Evolutionary conservation across 176 grass and related monocot species (phyloP), one percentile per base, ranked within the genome.

Genomic region (Oryza meyeriana): DNA sequence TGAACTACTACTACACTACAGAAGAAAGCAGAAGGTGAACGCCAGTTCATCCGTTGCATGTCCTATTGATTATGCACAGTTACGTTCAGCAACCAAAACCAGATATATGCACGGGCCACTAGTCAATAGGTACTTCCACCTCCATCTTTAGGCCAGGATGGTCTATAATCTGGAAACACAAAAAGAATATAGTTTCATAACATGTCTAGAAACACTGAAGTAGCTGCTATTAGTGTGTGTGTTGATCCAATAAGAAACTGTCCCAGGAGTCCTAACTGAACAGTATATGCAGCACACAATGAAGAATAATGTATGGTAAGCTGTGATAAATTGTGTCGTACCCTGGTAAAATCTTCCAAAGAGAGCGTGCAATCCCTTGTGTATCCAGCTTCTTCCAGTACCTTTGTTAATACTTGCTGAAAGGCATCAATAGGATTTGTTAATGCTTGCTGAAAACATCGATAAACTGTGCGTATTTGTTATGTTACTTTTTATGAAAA

Each of bases 371-470:
- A 85, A 77, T 98, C 89, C 82, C 65, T 91, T 30, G 79, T 61
- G 44, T 98, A 94, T 18, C 92, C 90, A 22, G 90, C 88, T 80
- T 98, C 92, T 75, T 93, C 88, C 61, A 98, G 74, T 25, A 98
- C 88, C 81, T 87, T 84, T 77, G 66, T 76, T 63, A 86, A 26
- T 62, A 93, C 92, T 94, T 89, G 61, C 95, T 93, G 84, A 68
- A 86, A 80, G 31, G 36, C 6, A 41, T 48, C 18, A 50, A 79
- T 81, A 20, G 30, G 55, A 61, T 55, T 44, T 32, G 25, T 64
- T 55, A 86, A 34, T 61, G 90, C 88, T 94, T 91, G 41, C 92
- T 91, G 84, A 67, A 85, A 77, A 31, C 5, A 40, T 58, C 10
- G 40, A 69, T 5, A 28, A 31, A 28, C 3, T 62, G 10, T 52